Conservation (phyloP, 129 eudicot species). For the Gnaphalium uliginosum region DNA sequence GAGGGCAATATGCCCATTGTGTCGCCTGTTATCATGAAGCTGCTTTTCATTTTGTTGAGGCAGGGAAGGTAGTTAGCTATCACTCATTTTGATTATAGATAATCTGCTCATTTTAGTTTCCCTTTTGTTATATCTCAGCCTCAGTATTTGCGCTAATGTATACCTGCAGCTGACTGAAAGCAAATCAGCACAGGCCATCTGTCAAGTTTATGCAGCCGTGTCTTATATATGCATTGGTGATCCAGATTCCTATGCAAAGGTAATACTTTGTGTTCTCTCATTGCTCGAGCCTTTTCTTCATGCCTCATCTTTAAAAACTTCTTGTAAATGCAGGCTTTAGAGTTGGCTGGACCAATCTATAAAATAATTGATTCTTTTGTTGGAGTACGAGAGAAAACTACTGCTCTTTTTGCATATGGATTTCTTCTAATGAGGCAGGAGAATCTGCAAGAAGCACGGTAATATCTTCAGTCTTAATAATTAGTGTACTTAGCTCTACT, state of each 20-base stretch:
- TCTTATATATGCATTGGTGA: slow-evolving; percentile 90
- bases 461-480: slow-evolving; percentile 11
- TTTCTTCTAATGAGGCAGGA: slow-evolving; percentile 88
- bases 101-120: neutral
- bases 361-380: slow-evolving; percentile 73
- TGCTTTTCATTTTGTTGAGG: slow-evolving; percentile 86
- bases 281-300: slow-evolving; percentile 1
- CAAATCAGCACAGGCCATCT: slow-evolving; percentile 86
- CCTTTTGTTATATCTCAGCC: neutral
- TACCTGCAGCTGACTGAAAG: slow-evolving; percentile 73
- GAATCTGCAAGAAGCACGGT: slow-evolving; percentile 97
- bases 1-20: slow-evolving; percentile 96
- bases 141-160: neutral
- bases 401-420: slow-evolving; percentile 81
- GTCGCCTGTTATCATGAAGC: slow-evolving; percentile 87
- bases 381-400: slow-evolving; percentile 89
- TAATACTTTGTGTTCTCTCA: slow-evolving; percentile 26
- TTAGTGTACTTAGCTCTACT: slow-evolving; percentile 4
- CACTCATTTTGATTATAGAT: neutral
- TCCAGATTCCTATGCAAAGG: slow-evolving; percentile 92
- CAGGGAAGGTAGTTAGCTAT: slow-evolving; percentile 59
- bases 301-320: neutral
- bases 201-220: slow-evolving; percentile 87
- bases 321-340: slow-evolving; percentile 67
- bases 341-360: slow-evolving; percentile 83